Evolutionary conservation across 1,139 yeast species (phyloP).

Genomic region (Diutina catenulata): DNA sequence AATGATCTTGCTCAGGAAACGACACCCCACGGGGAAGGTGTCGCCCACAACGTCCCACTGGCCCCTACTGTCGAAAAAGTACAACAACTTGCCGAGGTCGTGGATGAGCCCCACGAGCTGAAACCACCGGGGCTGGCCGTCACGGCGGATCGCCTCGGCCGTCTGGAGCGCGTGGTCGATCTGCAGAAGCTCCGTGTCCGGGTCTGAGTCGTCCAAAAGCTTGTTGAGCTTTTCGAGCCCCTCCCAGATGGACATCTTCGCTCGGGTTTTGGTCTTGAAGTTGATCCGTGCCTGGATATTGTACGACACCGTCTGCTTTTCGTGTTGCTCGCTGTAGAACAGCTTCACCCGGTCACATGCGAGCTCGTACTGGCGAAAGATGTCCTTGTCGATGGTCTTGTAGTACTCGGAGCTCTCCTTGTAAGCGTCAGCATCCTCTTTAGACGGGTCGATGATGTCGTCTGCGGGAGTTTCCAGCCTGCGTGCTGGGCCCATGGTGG

Average conservation of each 20-base stretch:
- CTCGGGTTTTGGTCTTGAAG: slow-evolving; percentile 55
- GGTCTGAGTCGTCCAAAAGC: slow-evolving; percentile 60
- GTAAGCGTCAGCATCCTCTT: slow-evolving; percentile 8
- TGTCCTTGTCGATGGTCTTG: slow-evolving; percentile 26
- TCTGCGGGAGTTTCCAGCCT: neutral
- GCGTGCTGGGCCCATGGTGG: neutral
- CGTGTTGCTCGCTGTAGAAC: slow-evolving; percentile 60
- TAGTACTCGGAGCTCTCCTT: slow-evolving; percentile 20
- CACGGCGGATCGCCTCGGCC: slow-evolving; percentile 61
- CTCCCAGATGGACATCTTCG: slow-evolving; percentile 62
- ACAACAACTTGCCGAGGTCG: slow-evolving; percentile 57
- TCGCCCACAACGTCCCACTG: slow-evolving; percentile 84
- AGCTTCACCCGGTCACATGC: slow-evolving; percentile 60
- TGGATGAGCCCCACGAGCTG: slow-evolving; percentile 64
- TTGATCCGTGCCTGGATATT: slow-evolving; percentile 61
- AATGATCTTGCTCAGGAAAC: slow-evolving; percentile 47
- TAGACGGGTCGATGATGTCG: neutral
- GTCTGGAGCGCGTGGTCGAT: slow-evolving; percentile 70
- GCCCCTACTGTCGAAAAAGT: slow-evolving; percentile 60
- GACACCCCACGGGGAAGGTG: slow-evolving; percentile 67
- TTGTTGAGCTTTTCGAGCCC: slow-evolving; percentile 53
- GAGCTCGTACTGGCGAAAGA: slow-evolving; percentile 54
- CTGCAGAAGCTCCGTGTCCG: slow-evolving; percentile 64
- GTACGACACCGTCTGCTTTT: slow-evolving; percentile 60
- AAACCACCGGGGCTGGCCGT: slow-evolving; percentile 65